A percentile compares a stretch with the other conserved stretches of the same genome.
phyloP scores from a whole-genome alignment of 2,329 filamentous ascomycete genomes.

The Didymella pinodella region DNA sequence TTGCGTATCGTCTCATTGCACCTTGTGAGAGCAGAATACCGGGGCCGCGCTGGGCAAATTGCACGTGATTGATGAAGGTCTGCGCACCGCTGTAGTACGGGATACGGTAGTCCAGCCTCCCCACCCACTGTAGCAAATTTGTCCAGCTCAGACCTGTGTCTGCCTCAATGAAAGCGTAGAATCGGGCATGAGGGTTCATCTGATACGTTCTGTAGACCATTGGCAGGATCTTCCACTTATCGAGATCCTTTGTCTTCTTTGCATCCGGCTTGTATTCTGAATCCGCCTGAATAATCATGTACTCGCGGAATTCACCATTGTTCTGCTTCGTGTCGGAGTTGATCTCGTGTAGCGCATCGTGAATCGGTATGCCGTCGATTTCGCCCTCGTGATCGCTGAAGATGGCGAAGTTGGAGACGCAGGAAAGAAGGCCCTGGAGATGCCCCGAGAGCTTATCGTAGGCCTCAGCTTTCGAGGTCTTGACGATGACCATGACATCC shows the following conservation, averaged over 20 bases:
- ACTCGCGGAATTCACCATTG: conserved; percentile 61
- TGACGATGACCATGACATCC: conserved; percentile 64
- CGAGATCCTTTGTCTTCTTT: conserved; percentile 59
- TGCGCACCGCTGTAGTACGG: conserved; percentile 54
- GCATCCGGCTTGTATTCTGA: conserved; percentile 51
- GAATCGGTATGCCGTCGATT: conserved; percentile 59
- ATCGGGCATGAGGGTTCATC: conserved; percentile 38
- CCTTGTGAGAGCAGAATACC: conserved; percentile 55
- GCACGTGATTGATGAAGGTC: conserved; percentile 46
- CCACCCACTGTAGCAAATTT: conserved; percentile 51
- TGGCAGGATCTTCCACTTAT: conserved; percentile 67
- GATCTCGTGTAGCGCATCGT: conserved; percentile 60
- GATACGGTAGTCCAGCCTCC: conserved; percentile 51
- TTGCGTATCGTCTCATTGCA: conserved; percentile 48
- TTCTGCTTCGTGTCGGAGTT: conserved; percentile 40
- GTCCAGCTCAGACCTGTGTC: conserved; percentile 49
- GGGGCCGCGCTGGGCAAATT: conserved; percentile 54
- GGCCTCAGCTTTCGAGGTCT: conserved; percentile 66
- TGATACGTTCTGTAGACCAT: conserved; percentile 60
- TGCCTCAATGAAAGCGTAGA: conserved; percentile 48
- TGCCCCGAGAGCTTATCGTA: conserved; percentile 63
- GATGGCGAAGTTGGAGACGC: conserved; percentile 63
- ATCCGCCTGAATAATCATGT: conserved; percentile 58
- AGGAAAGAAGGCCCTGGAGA: conserved; percentile 62
- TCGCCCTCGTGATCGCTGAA: conserved; percentile 66